Percentiles rank a stretch among this genome's conserved stretches.
Evolutionary conservation across 768 basidiomycete genomes (phyloP).

Genomic region (Boletus insuetus): DNA sequence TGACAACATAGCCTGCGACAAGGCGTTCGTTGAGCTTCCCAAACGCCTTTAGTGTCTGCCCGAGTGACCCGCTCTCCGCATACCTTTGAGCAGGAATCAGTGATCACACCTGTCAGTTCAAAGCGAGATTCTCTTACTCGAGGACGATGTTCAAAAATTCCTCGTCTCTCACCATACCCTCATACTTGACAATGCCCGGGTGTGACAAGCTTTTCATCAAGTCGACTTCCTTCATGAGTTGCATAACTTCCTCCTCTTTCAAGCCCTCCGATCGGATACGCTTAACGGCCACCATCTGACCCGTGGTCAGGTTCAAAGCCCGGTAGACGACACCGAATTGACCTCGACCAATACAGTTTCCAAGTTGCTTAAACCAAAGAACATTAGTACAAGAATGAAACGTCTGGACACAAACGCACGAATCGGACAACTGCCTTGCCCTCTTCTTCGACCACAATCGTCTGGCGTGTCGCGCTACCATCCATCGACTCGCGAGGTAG

Average conservation of each 20-base stretch:
- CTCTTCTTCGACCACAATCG: constrained; percentile 75
- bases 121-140: constrained; percentile 57
- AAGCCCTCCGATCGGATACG: constrained; percentile 87
- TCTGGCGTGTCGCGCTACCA: constrained; percentile 61
- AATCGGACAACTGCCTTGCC: constrained; percentile 79
- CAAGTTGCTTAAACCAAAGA: constrained; percentile 71
- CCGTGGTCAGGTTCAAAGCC: constrained; percentile 89
- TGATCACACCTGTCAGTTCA: neutral
- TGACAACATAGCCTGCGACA: constrained; percentile 90
- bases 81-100: constrained; percentile 58
- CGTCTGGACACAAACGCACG: constrained; percentile 47
- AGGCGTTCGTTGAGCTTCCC: constrained; percentile 91
- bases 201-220: constrained; percentile 88
- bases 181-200: constrained; percentile 96
- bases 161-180: constrained; percentile 90
- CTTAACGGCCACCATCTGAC: constrained; percentile 99
- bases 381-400: constrained; percentile 8
- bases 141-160: constrained; percentile 89
- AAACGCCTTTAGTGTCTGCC: constrained; percentile 89
- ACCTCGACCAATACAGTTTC: constrained; percentile 94
- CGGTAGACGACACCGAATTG: constrained; percentile 97
- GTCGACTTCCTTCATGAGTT: constrained; percentile 93
- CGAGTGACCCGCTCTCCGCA: constrained; percentile 94
- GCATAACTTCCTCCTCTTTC: constrained; percentile 85
- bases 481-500: constrained; percentile 63